These are phyloP conservation scores for Rhodotorula paludigena DNA, from an alignment of 768 basidiomycete species.

Conservation along the genomic window DNA sequence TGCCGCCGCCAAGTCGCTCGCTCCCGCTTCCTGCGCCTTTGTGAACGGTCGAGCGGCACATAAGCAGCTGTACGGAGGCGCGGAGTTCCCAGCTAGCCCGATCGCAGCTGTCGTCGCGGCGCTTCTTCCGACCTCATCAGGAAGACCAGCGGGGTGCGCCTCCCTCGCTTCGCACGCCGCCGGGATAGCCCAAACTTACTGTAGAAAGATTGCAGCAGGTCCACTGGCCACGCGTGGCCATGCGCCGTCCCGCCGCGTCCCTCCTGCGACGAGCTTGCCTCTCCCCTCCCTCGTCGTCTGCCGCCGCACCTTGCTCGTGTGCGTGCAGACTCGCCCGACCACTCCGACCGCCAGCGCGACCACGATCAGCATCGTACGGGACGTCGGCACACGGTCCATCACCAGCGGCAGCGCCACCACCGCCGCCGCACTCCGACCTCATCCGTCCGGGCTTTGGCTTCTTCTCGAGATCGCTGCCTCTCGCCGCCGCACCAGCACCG, in stretches of 20 bases:
- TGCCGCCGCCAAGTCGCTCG: too few species aligned
- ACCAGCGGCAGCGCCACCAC: neutral
- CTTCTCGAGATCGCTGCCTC: constrained; percentile 35
- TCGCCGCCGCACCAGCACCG: neutral
- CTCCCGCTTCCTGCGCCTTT: too few species aligned
- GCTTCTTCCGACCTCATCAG: too few species aligned
- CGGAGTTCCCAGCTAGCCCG: too few species aligned
- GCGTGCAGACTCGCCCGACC: neutral
- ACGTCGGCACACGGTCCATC: neutral
- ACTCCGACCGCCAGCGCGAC: neutral
- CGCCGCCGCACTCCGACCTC: constrained; percentile 6
- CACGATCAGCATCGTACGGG: neutral
- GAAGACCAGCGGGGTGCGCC: too few species aligned
- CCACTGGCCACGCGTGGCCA: neutral
- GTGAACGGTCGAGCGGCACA: too few species aligned
- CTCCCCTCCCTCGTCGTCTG: neutral
- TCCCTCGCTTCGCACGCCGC: too few species aligned
- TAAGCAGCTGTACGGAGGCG: too few species aligned
- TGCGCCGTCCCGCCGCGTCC: neutral
- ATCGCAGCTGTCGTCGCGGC: too few species aligned
- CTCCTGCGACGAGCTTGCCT: neutral
- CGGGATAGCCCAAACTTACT: too few species aligned
- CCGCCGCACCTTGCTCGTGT: neutral
- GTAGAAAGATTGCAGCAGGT: too few species aligned
- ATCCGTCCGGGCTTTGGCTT: constrained; percentile 37